Conservation (phyloP, 208 protist species). For the Chromosphaera perkinsii region DNA sequence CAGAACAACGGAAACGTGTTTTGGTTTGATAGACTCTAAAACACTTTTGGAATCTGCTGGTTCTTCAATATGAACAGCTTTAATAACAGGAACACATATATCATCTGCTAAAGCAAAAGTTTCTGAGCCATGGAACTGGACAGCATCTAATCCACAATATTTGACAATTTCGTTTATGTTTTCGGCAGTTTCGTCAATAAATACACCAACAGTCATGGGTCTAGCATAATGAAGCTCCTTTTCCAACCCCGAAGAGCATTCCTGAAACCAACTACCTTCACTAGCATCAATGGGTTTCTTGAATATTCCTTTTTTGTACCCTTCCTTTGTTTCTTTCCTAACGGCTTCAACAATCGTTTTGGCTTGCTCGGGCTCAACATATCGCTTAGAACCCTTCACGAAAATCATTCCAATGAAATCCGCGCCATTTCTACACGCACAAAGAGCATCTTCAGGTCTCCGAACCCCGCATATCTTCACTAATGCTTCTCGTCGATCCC, state of each 20-base stretch:
- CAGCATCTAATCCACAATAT: constrained; percentile 7
- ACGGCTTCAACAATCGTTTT: constrained; percentile 1
- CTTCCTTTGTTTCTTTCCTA: background rate
- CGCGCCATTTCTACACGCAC: constrained; percentile 37
- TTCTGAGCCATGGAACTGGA: constrained; percentile 19
- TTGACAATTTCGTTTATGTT: background rate
- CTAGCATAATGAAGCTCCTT: background rate
- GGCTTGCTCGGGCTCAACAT: constrained; percentile 17
- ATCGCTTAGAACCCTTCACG: constrained; percentile 36
- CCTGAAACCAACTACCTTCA: background rate
- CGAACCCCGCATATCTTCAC: constrained; percentile 54
- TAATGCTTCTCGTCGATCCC: background rate
- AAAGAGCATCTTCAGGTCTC: constrained; percentile 21
- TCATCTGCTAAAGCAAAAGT: background rate
- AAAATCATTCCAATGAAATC: constrained; percentile 60
- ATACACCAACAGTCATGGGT: constrained; percentile 9
- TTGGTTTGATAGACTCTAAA: no score
- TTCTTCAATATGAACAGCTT: constrained; percentile 9
- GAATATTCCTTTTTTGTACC: background rate
- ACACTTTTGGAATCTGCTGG: no score
- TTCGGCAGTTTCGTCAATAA: constrained; percentile 11
- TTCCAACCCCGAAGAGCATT: background rate
- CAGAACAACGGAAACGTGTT: no score
- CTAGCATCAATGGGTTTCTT: background rate
- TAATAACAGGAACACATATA: background rate